phyloP scores from a whole-genome alignment of 768 basidiomycete genomes.

The Symmetrospora coprosmae region DNA sequence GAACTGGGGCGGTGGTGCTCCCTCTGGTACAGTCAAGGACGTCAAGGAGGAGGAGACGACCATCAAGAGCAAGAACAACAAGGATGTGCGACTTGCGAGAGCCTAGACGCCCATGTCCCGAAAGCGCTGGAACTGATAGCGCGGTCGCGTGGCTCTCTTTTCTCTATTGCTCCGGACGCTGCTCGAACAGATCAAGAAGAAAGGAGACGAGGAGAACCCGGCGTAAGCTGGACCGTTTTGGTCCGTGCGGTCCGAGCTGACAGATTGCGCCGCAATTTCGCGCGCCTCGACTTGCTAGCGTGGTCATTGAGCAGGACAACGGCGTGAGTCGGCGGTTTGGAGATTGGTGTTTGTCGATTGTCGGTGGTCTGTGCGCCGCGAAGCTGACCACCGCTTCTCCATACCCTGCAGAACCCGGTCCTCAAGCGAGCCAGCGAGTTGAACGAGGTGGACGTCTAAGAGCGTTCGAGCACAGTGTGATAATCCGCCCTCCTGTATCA shows the following conservation, averaged over 20 bases:
- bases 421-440: slow-evolving; percentile 17
- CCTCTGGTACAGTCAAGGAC: slow-evolving; percentile 5
- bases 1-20: slow-evolving; percentile 14
- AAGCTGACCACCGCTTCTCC: too few species aligned
- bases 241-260: background rate
- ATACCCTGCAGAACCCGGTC: slow-evolving; percentile 17
- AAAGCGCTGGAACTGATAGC: too few species aligned
- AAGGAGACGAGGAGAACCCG: slow-evolving; percentile 18
- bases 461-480: too few species aligned
- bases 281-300: too few species aligned
- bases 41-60: slow-evolving; percentile 11
- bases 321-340: background rate
- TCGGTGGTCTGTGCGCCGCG: background rate
- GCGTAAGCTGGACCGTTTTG: background rate
- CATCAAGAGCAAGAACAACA: slow-evolving; percentile 19
- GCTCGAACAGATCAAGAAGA: slow-evolving; percentile 16
- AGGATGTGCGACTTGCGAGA: background rate
- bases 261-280: too few species aligned
- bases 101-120: background rate
- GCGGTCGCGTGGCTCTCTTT: too few species aligned
- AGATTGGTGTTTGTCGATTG: too few species aligned
- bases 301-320: slow-evolving; percentile 15
- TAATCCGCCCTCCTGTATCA: too few species aligned
- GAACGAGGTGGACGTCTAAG: slow-evolving; percentile 4
- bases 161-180: too few species aligned